Evolutionary conservation across 1,284 basidiomycete genomes (phyloP), one percentile per base, ranked within the genome.

Genomic region (Sphaerobolus stellatus): DNA sequence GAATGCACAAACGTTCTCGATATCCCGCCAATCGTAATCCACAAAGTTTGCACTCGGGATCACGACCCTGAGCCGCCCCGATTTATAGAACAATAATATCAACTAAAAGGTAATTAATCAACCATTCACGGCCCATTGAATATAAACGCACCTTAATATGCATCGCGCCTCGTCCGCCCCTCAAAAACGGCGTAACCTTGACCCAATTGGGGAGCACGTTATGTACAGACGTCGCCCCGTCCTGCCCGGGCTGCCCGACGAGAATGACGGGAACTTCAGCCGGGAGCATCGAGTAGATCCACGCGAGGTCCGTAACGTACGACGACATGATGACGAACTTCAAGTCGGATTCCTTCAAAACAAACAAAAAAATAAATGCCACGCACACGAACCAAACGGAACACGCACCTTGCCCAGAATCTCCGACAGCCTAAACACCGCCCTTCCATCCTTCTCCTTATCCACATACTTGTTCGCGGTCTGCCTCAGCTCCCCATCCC

Each of bases 31-130:
- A 66, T 92, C 90, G 62, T 82, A 81, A 25, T 79, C 74, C 38
- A 89, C 71, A 16, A 92, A 73, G 64, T 92, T 91, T 20, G 88
- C 89, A 0, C 90, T 91, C 1, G 86, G 82, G 41, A 92, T 70
- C 1, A 84, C 82, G 8, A 91, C 73, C 0, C 89, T 82, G 29
- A 92, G 70, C 30, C 87, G 78, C 13, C 87, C 86, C 7, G 78
- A 76, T 64, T 83, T 88, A 68, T 90, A 88, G 61, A 91, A 90
- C 14, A 90, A 66, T 57, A 89, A 74, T 82, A 89, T 86, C 59
- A 88, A 85, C 86, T 88, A 52, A 9, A 55, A 54, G 36, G 31
- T 27, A 52, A 20, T 40, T 52, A 45, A 50, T 58, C 49, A 56
- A 54, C 27, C 53, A 20, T 44, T 34, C 49, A 52, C 24, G 45